Percentiles rank a stretch among this genome's conserved stretches.
phyloP scores from a whole-genome alignment of 495 filamentous ascomycete species.

The Choiromyces venosus region DNA sequence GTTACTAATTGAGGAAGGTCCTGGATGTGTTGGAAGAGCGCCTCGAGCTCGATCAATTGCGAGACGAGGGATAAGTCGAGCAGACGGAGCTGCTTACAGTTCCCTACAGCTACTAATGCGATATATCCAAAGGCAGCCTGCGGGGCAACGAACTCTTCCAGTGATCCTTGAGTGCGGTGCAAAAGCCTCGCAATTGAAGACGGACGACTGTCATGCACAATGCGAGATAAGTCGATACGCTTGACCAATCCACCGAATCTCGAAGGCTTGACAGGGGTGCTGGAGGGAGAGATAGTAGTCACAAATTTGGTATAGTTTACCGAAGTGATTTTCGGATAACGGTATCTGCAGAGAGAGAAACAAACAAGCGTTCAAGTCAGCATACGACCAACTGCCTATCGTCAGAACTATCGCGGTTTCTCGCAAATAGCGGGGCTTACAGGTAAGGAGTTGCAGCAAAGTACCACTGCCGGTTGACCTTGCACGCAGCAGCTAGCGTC shows the following conservation, averaged over 20 bases:
- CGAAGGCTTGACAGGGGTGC: conserved; percentile 53
- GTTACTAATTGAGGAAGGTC: conserved; percentile 48
- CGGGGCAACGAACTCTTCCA: conserved; percentile 62
- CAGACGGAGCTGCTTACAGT: conserved; percentile 53
- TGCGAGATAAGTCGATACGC: conserved; percentile 53
- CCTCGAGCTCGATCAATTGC: conserved; percentile 50
- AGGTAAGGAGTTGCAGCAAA: conserved; percentile 52
- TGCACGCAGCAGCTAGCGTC: conserved; percentile 43
- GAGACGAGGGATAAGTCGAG: conserved; percentile 59
- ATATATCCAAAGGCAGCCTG: conserved; percentile 60
- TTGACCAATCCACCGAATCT: conserved; percentile 54
- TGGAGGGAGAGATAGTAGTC: conserved; percentile 57
- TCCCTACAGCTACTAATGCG: conserved; percentile 58
- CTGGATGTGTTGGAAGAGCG: conserved; percentile 53
- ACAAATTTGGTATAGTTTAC: conserved; percentile 56
- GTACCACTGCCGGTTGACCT: conserved; percentile 64
- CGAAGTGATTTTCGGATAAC: conserved; percentile 37
- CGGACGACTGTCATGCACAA: conserved; percentile 63
- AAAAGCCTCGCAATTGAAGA: conserved; percentile 62
- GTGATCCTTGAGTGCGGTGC: conserved; percentile 52
- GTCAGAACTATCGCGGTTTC: not conserved
- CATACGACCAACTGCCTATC: not conserved
- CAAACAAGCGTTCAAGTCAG: conserved; percentile 8
- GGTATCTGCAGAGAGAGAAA: conserved; percentile 25
- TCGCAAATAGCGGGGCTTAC: conserved; percentile 41